A percentile compares a stretch with the other conserved stretches of the same genome.
phyloP scores from a whole-genome alignment of 176 grass and related monocot genomes.

The Oryza meyeriana region DNA sequence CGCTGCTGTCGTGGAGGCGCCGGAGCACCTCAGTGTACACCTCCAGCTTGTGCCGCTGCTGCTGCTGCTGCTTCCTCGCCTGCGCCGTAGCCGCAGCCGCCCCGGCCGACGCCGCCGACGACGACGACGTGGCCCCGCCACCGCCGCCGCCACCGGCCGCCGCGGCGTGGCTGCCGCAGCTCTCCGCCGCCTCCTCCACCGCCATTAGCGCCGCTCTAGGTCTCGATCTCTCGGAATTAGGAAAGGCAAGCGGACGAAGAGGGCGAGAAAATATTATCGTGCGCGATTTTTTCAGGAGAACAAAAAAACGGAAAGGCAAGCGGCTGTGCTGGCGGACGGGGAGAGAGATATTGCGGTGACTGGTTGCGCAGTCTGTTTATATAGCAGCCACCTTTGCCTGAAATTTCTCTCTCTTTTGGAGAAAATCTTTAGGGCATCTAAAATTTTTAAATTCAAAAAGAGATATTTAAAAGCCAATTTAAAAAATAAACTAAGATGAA shows the following conservation, averaged over 20 bases:
- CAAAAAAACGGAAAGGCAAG: not conserved
- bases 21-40: slow-evolving; percentile 61
- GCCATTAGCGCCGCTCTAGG: slow-evolving; percentile 36
- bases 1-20: slow-evolving; percentile 41
- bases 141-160: not conserved
- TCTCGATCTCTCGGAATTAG: slow-evolving; percentile 18
- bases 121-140: not conserved
- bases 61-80: slow-evolving; percentile 57
- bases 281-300: slow-evolving; percentile 6
- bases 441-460: not conserved
- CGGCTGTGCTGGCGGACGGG: not conserved
- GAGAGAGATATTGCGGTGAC: not conserved
- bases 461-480: no score
- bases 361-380: slow-evolving; percentile 3
- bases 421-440: not conserved
- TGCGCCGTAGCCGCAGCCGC: slow-evolving; percentile 10
- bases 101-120: slow-evolving; percentile 17
- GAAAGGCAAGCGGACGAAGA: not conserved
- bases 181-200: slow-evolving; percentile 66
- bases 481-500: no score
- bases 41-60: slow-evolving; percentile 57
- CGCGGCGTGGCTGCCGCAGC: slow-evolving; percentile 59
- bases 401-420: not conserved
- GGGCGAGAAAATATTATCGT: slow-evolving; percentile 9
- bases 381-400: not conserved